These are phyloP conservation scores for Coffea humblotiana DNA, from an alignment of 305 asterid species.

Conservation along the genomic window DNA sequence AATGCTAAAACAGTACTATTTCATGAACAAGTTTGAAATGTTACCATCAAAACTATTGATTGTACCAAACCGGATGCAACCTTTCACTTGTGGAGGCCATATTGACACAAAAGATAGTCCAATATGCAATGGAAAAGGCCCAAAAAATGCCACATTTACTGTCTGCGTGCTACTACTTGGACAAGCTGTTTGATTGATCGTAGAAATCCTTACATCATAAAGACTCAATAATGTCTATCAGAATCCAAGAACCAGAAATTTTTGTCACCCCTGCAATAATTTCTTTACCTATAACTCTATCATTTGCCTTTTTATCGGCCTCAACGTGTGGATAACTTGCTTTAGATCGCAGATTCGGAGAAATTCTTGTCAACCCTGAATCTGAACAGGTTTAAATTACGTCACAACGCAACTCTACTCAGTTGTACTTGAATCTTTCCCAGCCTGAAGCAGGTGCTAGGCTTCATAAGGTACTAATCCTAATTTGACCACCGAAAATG, in stretches of 20 bases:
- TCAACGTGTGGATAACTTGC: background rate
- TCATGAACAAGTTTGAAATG: background rate
- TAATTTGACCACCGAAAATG: slow-evolving; percentile 2
- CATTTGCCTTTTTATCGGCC: background rate
- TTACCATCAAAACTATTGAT: background rate
- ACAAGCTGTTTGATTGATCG: background rate
- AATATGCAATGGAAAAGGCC: background rate
- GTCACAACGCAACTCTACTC: background rate
- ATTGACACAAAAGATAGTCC: background rate
- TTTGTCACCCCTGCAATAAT: background rate
- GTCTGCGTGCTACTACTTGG: slow-evolving; percentile 6
- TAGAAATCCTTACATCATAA: background rate
- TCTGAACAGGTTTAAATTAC: background rate
- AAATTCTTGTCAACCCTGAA: background rate
- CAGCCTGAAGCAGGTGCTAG: background rate
- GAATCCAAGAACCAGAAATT: background rate
- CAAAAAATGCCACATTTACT: slow-evolving; percentile 9
- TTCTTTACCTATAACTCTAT: background rate
- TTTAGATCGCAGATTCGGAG: background rate
- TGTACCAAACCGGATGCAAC: background rate
- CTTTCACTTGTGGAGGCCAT: background rate
- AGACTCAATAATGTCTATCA: background rate
- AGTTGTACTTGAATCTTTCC: background rate
- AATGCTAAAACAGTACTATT: background rate
- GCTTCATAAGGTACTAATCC: background rate